phyloP scores from a whole-genome alignment of 2,329 filamentous ascomycete species.

The Beauveria bassiana region DNA sequence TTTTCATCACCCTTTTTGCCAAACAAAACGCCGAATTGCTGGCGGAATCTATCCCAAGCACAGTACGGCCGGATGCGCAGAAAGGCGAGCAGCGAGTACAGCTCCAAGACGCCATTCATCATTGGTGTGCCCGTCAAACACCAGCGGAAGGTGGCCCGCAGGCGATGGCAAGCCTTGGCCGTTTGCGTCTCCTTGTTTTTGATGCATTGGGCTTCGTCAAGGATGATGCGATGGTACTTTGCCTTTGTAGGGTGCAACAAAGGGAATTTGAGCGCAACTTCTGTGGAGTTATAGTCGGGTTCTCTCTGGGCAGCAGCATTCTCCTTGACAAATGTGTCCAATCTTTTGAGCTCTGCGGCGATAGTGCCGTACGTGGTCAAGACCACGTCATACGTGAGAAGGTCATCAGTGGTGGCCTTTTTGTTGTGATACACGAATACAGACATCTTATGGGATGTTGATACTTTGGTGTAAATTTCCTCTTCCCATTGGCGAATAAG shows the following conservation, averaged over 20 bases:
- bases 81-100: slow-evolving; percentile 72
- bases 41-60: slow-evolving; percentile 52
- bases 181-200: slow-evolving; percentile 69
- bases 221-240: slow-evolving; percentile 70
- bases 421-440: slow-evolving; percentile 66
- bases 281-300: slow-evolving; percentile 29
- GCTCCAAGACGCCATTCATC: slow-evolving; percentile 76
- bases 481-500: slow-evolving; percentile 78
- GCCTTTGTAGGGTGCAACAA: slow-evolving; percentile 52
- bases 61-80: slow-evolving; percentile 70
- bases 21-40: slow-evolving; percentile 35
- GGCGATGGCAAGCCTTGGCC: slow-evolving; percentile 57
- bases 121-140: slow-evolving; percentile 77
- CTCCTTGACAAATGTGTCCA: slow-evolving; percentile 44
- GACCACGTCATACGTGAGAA: slow-evolving; percentile 66
- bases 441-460: slow-evolving; percentile 47
- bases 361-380: slow-evolving; percentile 84
- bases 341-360: slow-evolving; percentile 51
- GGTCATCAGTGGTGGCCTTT: slow-evolving; percentile 51
- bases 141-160: slow-evolving; percentile 69
- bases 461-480: slow-evolving; percentile 67
- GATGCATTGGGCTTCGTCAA: slow-evolving; percentile 81
- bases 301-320: slow-evolving; percentile 29
- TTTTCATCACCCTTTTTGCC: slow-evolving; percentile 39
- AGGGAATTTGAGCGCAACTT: slow-evolving; percentile 35